These are phyloP conservation scores for Chytriomyces sp. DNA, from an alignment of 192 early-diverging fungal genomes.

Conservation along the genomic window DNA sequence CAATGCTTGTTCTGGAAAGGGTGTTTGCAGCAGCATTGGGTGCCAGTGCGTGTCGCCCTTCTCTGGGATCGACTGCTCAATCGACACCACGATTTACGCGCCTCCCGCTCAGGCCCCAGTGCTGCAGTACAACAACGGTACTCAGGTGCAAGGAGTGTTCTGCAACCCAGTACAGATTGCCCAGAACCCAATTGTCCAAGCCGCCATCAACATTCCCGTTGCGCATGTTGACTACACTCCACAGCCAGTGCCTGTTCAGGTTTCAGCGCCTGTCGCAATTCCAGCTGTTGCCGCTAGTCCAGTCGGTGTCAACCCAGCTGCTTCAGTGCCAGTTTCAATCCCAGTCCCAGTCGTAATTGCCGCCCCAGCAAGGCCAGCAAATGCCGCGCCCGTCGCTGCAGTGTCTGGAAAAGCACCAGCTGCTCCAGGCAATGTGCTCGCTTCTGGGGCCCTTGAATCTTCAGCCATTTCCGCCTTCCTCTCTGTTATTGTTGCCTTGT, in stretches of 20 bases:
- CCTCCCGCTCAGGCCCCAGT: not conserved
- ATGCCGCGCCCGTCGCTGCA: too few species aligned
- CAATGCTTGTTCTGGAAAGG: not conserved
- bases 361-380: too few species aligned
- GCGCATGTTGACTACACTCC: not conserved
- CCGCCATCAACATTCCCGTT: not conserved
- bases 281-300: not conserved
- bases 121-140: too few species aligned
- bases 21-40: slow-evolving; percentile 3
- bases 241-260: not conserved
- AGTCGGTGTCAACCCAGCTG: too few species aligned
- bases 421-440: too few species aligned
- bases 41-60: slow-evolving; percentile 14
- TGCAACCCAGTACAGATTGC: not conserved
- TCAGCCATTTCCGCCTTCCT: too few species aligned
- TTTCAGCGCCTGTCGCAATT: not conserved
- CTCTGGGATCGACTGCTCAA: slow-evolving; percentile 21
- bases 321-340: too few species aligned
- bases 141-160: not conserved
- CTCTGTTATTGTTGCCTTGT: too few species aligned
- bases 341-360: too few species aligned
- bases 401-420: too few species aligned
- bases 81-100: not conserved
- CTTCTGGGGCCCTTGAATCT: too few species aligned
- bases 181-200: not conserved